Evolutionary conservation across 202 grass and related monocot species (phyloP).

Genomic region (Cymbopogon flexuosus): DNA sequence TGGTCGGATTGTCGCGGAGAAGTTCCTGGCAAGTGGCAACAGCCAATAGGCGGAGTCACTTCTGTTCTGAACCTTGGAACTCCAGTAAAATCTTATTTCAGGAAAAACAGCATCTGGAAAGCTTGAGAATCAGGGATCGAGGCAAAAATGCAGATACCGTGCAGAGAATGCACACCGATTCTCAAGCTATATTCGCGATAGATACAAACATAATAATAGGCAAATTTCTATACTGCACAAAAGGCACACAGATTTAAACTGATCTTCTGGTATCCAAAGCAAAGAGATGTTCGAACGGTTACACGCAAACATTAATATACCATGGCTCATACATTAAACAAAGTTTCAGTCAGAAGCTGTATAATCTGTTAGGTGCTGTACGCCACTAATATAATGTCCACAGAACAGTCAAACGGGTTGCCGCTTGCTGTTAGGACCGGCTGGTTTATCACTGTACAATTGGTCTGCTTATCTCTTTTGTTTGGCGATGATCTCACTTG

Average conservation of each 20-base stretch:
- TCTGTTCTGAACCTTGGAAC: not conserved
- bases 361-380: constrained; percentile 21
- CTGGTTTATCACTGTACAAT: constrained; percentile 26
- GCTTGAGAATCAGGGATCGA: not conserved
- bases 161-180: not conserved
- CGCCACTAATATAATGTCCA: constrained; percentile 2
- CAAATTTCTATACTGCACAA: constrained; percentile 6
- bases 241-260: not conserved
- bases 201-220: not conserved
- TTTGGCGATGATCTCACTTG: not conserved
- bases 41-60: not conserved
- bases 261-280: constrained; percentile 1
- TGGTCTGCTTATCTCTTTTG: not conserved
- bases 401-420: constrained; percentile 7
- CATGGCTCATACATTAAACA: not conserved
- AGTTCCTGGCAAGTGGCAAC: not conserved
- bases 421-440: not conserved
- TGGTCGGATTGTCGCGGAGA: not conserved
- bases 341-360: constrained; percentile 32
- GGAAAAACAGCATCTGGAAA: too few species aligned
- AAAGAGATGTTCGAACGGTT: not conserved
- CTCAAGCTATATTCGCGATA: too few species aligned
- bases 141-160: not conserved
- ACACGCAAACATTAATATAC: not conserved
- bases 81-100: not conserved